Conservation (phyloP, 1,139 yeast genomes). For the Trichomonascaceae sp. region DNA sequence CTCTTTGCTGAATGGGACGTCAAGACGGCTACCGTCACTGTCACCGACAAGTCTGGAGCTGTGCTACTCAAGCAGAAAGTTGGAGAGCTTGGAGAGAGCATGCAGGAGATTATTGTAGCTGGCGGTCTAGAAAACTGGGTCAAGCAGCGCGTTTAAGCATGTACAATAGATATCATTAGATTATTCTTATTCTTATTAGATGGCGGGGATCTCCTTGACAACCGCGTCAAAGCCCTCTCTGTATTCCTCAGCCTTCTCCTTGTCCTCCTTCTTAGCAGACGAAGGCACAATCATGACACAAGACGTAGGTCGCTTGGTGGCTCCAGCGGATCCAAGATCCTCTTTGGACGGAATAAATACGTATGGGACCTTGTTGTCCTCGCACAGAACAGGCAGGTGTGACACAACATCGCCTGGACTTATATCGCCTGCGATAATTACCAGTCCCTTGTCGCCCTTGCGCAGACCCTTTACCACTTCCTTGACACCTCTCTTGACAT, state of each 20-base stretch:
- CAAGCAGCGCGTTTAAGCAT: constrained; percentile 46
- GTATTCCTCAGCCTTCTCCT: constrained; percentile 64
- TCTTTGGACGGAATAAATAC: constrained; percentile 94
- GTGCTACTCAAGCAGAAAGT: constrained; percentile 71
- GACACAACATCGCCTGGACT: constrained; percentile 96
- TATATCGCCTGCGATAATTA: constrained; percentile 93
- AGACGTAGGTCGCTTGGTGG: constrained; percentile 97
- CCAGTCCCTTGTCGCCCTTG: constrained; percentile 96
- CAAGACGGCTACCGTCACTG: constrained; percentile 65
- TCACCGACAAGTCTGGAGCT: constrained; percentile 47
- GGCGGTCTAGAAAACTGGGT: constrained; percentile 99
- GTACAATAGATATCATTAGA: constrained; percentile 4
- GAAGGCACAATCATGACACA: constrained; percentile 98
- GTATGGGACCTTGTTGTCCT: constrained; percentile 81
- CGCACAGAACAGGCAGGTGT: constrained; percentile 94
- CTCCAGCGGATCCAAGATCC: constrained; percentile 97
- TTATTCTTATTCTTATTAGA: constrained; percentile 7
- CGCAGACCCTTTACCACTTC: constrained; percentile 96
- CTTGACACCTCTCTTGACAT: constrained; percentile 96
- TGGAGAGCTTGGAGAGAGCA: constrained; percentile 87
- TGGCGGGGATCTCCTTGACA: constrained; percentile 64
- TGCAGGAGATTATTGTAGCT: constrained; percentile 91
- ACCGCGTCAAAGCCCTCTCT: constrained; percentile 88
- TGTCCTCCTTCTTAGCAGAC: constrained; percentile 69
- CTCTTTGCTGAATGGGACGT: constrained; percentile 93